Percentiles rank a stretch among this genome's conserved stretches.
phyloP scores from a whole-genome alignment of 805 yeast genomes.

The Ogataea polymorpha region DNA sequence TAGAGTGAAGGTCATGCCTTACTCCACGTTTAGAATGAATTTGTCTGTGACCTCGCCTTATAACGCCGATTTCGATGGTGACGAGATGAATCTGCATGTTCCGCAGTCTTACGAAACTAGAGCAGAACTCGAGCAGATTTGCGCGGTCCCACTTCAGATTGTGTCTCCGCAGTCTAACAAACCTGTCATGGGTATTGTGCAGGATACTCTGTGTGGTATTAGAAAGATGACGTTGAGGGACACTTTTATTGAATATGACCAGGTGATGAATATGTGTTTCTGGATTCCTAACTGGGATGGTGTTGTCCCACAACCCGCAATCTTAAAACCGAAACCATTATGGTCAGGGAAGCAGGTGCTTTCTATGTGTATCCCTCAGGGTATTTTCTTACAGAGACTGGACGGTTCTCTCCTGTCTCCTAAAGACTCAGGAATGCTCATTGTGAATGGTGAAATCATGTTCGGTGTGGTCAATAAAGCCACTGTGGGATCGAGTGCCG shows the following conservation, averaged over 20 bases:
- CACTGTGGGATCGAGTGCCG: constrained; percentile 97
- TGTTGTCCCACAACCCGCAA: constrained; percentile 91
- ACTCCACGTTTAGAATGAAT: constrained; percentile 94
- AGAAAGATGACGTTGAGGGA: constrained; percentile 95
- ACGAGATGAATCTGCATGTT: constrained; percentile 98
- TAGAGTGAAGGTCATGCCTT: constrained; percentile 97
- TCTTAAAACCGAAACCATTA: constrained; percentile 88
- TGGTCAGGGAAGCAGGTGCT: constrained; percentile 97
- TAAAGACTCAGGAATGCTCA: constrained; percentile 92
- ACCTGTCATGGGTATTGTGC: constrained; percentile 99
- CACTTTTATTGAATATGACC: constrained; percentile 81
- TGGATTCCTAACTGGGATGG: constrained; percentile 99
- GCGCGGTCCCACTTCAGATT: constrained; percentile 97
- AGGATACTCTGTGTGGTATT: constrained; percentile 96
- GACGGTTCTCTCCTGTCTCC: constrained; percentile 88
- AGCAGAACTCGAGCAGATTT: constrained; percentile 90
- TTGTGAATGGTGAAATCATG: constrained; percentile 92
- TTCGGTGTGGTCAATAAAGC: constrained; percentile 98
- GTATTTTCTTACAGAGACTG: constrained; percentile 90
- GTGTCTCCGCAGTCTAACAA: constrained; percentile 98
- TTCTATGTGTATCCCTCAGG: constrained; percentile 91
- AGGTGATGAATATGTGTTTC: constrained; percentile 92
- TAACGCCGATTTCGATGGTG: constrained; percentile 99
- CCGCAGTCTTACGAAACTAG: constrained; percentile 98
- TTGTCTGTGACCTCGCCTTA: constrained; percentile 98